Evolutionary conservation across 2,329 filamentous ascomycete genomes (phyloP), one percentile per base, ranked within the genome.

Genomic region (Cadophora sp.): DNA sequence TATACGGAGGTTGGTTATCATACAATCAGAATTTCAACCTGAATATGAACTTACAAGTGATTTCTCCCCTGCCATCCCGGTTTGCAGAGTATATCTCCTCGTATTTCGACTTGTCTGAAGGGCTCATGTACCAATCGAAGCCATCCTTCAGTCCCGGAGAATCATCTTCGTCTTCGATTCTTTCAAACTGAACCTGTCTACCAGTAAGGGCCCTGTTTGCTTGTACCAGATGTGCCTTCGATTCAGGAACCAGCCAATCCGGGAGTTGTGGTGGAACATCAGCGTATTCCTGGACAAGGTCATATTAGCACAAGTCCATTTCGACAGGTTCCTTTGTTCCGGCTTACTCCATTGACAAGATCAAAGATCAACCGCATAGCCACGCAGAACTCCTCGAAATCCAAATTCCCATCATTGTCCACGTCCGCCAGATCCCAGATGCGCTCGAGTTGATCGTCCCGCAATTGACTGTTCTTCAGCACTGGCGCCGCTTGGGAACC

Each of bases 71-170:
- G 78, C 90, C 88, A 79, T 97, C 92, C 68, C 94, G 88, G 81
- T 94, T 96, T 75, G 96, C 94, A 71, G 91, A 91, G 81, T 98
- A 99, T 80, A 99, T 99, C 74, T 95, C 93, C 80, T 97, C 94
- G 82, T 99, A 99, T 80, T 97, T 98, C 71, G 88, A 78, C 81
- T 96, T 96, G 81, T 99, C 94, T 36, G 84, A 81, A 0, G 96
- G 96, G 68, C 89, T 94, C 93, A 99, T 99, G 82, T 99, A 99
- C 96, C 96, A 99, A 79, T 99, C 96, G 79, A 99, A 99, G 14
- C 95, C 95, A 80, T 97, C 94, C 79, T 97, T 97, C 70, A 99
- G 83, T 0, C 94, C 94, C 0, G 89, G 88, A 4, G 90, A 89
- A 73, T 97, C 94, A 71, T 90, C 88, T 68, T 97, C 92, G 73